Conservation (phyloP, 83 land plant genomes). For the Picea engelmannii region DNA sequence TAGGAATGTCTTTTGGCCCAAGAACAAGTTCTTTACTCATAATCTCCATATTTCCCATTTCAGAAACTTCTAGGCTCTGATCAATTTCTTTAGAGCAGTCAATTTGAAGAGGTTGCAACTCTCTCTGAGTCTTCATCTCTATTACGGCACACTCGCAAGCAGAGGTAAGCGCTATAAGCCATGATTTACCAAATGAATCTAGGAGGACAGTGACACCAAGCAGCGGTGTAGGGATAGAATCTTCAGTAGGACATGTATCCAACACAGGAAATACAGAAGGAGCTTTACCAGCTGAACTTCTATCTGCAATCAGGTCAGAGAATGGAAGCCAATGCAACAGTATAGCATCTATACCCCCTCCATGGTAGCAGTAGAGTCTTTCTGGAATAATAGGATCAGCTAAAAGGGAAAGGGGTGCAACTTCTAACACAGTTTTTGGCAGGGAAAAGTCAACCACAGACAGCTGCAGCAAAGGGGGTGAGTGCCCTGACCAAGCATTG, state of each 20-base stretch:
- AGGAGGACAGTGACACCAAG: conserved; percentile 69
- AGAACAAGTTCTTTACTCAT: conserved; percentile 78
- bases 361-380: conserved; percentile 80
- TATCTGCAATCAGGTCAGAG: conserved; percentile 55
- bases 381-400: conserved; percentile 76
- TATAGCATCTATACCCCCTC: conserved; percentile 83
- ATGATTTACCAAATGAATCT: conserved; percentile 82
- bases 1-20: conserved; percentile 78
- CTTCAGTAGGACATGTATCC: conserved; percentile 43
- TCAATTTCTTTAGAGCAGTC: conserved; percentile 25
- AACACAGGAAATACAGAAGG: conserved; percentile 78
- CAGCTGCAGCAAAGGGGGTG: conserved; percentile 82
- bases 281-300: conserved; percentile 39
- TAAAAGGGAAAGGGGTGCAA: conserved; percentile 51
- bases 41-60: conserved; percentile 39
- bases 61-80: conserved; percentile 21
- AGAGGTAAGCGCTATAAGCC: conserved; percentile 58
- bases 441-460: conserved; percentile 85
- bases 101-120: conserved; percentile 39
- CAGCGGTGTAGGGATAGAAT: conserved; percentile 38
- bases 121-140: conserved; percentile 52
- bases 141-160: conserved; percentile 62
- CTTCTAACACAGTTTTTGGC: conserved; percentile 40
- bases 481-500: conserved; percentile 62
- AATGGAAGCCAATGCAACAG: no score